Conservation (phyloP, 2,329 filamentous ascomycete species). For the Ascochyta rabiei region DNA sequence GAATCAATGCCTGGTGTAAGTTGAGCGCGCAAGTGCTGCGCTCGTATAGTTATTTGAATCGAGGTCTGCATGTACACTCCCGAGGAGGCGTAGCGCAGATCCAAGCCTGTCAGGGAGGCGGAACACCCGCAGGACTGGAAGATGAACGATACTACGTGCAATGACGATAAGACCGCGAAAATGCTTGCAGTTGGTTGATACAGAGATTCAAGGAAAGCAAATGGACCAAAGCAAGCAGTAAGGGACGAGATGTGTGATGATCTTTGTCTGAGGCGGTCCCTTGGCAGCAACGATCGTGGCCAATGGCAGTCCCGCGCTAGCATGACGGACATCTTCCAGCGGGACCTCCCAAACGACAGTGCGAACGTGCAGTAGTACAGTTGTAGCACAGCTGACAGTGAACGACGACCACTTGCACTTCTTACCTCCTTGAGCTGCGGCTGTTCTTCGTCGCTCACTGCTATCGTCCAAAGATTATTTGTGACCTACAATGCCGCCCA, state of each 20-base stretch:
- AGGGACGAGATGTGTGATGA: constrained; percentile 38
- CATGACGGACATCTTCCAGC: constrained; percentile 25
- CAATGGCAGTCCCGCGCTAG: constrained; percentile 35
- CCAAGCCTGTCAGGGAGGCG: constrained; percentile 41
- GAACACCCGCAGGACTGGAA: constrained; percentile 31
- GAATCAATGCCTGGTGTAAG: constrained; percentile 11
- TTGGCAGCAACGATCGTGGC: constrained; percentile 28
- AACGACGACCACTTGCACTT: background rate
- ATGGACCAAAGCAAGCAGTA: constrained; percentile 25
- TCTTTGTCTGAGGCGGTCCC: constrained; percentile 42
- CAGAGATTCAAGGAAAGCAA: constrained; percentile 25
- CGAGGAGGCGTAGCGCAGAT: constrained; percentile 44
- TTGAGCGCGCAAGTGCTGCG: constrained; percentile 12
- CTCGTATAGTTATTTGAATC: constrained; percentile 23
- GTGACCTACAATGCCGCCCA: constrained; percentile 41
- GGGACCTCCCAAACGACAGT: constrained; percentile 23
- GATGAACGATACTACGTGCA: constrained; percentile 30
- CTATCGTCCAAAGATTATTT: background rate
- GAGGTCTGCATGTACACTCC: constrained; percentile 35
- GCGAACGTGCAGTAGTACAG: constrained; percentile 14
- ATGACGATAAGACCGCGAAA: constrained; percentile 18
- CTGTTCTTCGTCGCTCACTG: background rate
- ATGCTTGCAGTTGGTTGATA: constrained; percentile 20
- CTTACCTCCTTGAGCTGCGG: background rate
- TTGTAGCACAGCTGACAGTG: background rate